These are phyloP conservation scores for Yamadazyma membranifaciens DNA, from an alignment of 1,139 yeast species.

Conservation along the genomic window DNA sequence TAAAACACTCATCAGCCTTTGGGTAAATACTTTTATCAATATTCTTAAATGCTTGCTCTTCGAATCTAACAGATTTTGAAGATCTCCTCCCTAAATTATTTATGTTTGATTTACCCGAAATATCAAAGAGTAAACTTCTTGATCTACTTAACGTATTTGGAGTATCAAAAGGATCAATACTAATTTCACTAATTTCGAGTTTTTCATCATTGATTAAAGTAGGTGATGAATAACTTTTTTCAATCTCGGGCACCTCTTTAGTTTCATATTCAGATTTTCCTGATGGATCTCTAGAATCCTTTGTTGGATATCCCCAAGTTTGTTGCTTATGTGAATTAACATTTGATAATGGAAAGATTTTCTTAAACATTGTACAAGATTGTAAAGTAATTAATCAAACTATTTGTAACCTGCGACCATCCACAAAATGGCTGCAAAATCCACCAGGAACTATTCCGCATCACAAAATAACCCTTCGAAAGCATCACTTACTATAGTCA, in stretches of 20 bases:
- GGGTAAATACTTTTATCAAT: background rate
- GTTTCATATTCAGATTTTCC: conserved; percentile 1
- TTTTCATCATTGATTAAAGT: background rate
- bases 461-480: no score
- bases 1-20: background rate
- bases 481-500: no score
- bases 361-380: conserved; percentile 1
- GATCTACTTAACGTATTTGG: conserved; percentile 5
- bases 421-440: conserved; percentile 5
- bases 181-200: conserved; percentile 9
- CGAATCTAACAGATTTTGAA: conserved; percentile 11
- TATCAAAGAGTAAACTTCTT: conserved; percentile 11
- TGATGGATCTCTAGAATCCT: background rate
- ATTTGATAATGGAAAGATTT: conserved; percentile 1
- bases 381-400: no score
- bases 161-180: conserved; percentile 17
- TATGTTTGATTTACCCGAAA: conserved; percentile 1
- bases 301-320: background rate
- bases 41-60: conserved; percentile 1
- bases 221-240: conserved; percentile 5
- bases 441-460: no score
- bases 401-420: no score
- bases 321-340: background rate
- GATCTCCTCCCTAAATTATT: conserved; percentile 6
- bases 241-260: conserved; percentile 1